Base-by-base conservation (phyloP, 140 eudicot genomes). In the Senecio squalidus region DNA sequence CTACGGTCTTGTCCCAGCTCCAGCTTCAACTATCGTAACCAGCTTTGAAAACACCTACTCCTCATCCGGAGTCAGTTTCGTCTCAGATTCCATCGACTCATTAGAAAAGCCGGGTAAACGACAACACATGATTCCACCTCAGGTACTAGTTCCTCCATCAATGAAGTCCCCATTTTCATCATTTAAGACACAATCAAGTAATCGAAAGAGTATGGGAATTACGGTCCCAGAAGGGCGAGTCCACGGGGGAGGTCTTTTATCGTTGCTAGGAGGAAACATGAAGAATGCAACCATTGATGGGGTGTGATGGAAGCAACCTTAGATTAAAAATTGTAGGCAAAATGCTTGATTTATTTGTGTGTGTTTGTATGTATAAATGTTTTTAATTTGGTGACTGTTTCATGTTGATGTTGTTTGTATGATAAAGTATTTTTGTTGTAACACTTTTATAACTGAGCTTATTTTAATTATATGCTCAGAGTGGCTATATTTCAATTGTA, bases 231-330 rank as follows among this genome's bases (percentile, higher is more conserved):
- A 90, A 57, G 97, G 97, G 26, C 68, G 97, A 52, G 97, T 90
- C 7, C 97, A 90, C 22, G 93, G 93, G 33, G 97, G 95, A 16
- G 97, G 97, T 3, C 80, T 90, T 23, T 54, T 90, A 77, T 85
- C 95, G 2, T 69, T 82, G 65, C 77, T 90, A 0, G 87, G 94
- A 3, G 97, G 97, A 26, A 77, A 76, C 60, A 38, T 90, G 68
- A 82, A 68, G 50, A 83, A 78, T 51, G 84, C 82, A 1, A 72
- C 55, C 13, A 39, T 82, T 14, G 76, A 77, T 49, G 77, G 90
- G 67, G 44, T 74, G 70, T 76, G 76, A 80, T 44, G 4, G 52
- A 55, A 68, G 60, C n/a, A n/a, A n/a, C n/a, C 5, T 60, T 40
- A 60, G 69, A 51, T 69, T 69, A 36, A 31, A 7, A 21, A 23